Conservation (phyloP, 805 yeast genomes). For the Maudiozyma bulderi region DNA sequence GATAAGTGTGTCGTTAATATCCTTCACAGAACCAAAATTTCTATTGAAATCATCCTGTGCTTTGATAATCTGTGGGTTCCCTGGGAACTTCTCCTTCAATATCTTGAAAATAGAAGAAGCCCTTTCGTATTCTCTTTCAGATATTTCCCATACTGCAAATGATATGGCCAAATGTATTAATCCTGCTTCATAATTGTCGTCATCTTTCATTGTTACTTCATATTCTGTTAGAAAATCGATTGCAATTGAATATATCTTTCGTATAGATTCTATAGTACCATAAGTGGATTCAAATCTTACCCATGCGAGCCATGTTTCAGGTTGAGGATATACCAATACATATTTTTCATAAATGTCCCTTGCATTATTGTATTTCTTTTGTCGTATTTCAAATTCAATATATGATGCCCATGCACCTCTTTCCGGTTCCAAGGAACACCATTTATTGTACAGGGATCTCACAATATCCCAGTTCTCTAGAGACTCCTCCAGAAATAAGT, state of each 20-base stretch:
- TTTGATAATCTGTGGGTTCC: slow-evolving; percentile 30
- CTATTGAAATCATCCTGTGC: slow-evolving; percentile 53
- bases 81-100: slow-evolving; percentile 39
- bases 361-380: slow-evolving; percentile 47
- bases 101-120: slow-evolving; percentile 47
- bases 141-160: slow-evolving; percentile 64
- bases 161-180: slow-evolving; percentile 30
- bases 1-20: slow-evolving; percentile 44
- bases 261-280: slow-evolving; percentile 37
- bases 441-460: slow-evolving; percentile 58
- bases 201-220: slow-evolving; percentile 6
- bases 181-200: slow-evolving; percentile 29
- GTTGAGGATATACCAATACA: slow-evolving; percentile 41
- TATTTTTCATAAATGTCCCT: slow-evolving; percentile 50
- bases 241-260: slow-evolving; percentile 60
- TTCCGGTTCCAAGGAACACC: slow-evolving; percentile 74
- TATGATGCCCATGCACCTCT: slow-evolving; percentile 65
- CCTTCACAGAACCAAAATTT: slow-evolving; percentile 46
- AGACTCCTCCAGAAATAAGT: slow-evolving; percentile 74
- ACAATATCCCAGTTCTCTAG: slow-evolving; percentile 54
- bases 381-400: slow-evolving; percentile 61
- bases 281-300: slow-evolving; percentile 52
- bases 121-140: slow-evolving; percentile 51
- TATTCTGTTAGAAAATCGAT: slow-evolving; percentile 40
- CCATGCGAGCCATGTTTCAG: slow-evolving; percentile 69